Evolutionary conservation across 1,139 yeast species (phyloP), one percentile per base, ranked within the genome.

Genomic region (Suhomyces ambrosiae): DNA sequence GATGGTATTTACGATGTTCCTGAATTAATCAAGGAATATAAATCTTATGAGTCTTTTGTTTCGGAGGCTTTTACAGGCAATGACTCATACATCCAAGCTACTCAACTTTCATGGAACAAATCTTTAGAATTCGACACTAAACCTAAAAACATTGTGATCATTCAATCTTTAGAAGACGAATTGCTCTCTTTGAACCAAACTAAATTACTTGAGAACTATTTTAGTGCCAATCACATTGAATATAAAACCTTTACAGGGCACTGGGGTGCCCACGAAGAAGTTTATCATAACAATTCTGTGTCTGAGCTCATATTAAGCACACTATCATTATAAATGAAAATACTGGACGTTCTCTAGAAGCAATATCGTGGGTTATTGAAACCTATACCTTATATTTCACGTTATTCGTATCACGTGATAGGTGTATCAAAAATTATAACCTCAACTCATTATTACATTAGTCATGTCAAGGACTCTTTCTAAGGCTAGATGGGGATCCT

Each of bases 1-100:
- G 83, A 78, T 45, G 84, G 83, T 0, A 76, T 80, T 30, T 77
- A 70, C 50, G 70, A 75, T 44, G 54, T 79, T 4, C 37, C 41
- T 1, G 56, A 54, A 1, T 54, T 79, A 36, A 48, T 71, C 2
- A 50, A 49, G 1, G 82, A 76, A 47, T 71, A 77, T 43, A 73
- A 77, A 0, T 45, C 45, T 1, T 79, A 78, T 48, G 41, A 43
- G 1, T 55, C 48, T 4, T 76, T 76, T 49, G 72, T 78, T 4
- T 38, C 46, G 2, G 68, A 61, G 12, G 80, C 82, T 1, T 77
- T 76, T 45, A 46, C 40, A 0, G 42, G 52, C 3, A 45, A 39
- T 42, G 46, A 41, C 1, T 57, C 53, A 11, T 54, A 52, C 33
- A 35, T 32, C 4, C 47, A 52, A 7, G 66, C 68, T 1, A 52